Evolutionary conservation across 2,329 filamentous ascomycete species (phyloP).

Genomic region (Peltaster fructicola): DNA sequence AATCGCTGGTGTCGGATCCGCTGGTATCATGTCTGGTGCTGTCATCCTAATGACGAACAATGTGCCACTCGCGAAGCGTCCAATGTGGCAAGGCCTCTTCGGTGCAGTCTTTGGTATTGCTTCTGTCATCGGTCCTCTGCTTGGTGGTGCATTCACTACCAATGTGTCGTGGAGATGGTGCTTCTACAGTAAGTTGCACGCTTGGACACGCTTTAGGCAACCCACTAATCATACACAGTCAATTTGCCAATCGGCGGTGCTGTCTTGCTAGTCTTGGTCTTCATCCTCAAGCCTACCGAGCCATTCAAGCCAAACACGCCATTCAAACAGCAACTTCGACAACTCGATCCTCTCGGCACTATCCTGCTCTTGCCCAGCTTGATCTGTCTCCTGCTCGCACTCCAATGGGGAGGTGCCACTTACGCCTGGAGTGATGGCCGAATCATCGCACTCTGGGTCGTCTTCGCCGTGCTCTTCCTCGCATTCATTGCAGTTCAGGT

Average conservation of each 20-base stretch:
- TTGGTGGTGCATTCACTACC: conserved; percentile 28
- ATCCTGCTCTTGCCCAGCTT: conserved; percentile 23
- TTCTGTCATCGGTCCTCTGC: conserved; percentile 25
- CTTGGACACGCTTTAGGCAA: conserved; percentile 5
- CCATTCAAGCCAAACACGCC: conserved; percentile 7
- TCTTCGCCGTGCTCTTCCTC: conserved; percentile 26
- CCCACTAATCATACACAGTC: conserved; percentile 23
- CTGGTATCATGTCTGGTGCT: conserved; percentile 19
- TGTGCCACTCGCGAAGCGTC: conserved; percentile 23
- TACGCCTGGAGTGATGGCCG: conserved; percentile 23
- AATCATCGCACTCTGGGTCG: conserved; percentile 28
- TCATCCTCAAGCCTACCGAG: conserved; percentile 21
- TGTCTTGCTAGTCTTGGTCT: conserved; percentile 20
- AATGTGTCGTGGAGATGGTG: conserved; percentile 24
- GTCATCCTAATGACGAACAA: conserved; percentile 28
- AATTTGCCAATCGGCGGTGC: conserved; percentile 30
- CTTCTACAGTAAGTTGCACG: conserved; percentile 5
- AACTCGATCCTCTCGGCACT: conserved; percentile 29
- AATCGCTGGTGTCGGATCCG: conserved; percentile 24
- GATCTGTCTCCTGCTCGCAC: conserved; percentile 29
- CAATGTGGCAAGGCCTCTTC: conserved; percentile 21
- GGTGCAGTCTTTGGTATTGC: conserved; percentile 22
- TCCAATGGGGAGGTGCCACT: conserved; percentile 31
- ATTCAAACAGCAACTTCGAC: conserved; percentile 21
- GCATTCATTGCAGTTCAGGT: conserved; percentile 26